Base-by-base conservation (phyloP, 1,284 basidiomycete genomes). In the Apiotrichum akiyoshidainum region DNA sequence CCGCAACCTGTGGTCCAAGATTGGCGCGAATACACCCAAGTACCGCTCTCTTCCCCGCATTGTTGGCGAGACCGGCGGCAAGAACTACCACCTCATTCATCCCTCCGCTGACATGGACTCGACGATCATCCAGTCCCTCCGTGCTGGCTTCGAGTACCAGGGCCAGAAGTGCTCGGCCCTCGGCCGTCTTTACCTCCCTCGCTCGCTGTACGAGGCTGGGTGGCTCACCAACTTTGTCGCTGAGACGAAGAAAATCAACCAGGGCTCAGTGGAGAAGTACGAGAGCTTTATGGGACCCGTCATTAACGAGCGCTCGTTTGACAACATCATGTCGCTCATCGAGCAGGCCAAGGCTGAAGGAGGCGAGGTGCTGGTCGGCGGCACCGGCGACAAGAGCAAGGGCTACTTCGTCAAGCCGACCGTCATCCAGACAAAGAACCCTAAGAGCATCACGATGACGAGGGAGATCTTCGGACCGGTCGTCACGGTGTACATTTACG, bases 391-490 rank as follows among this genome's bases (percentile, higher is more conserved):
- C 74, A 88, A 91, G 76, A 92, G 91, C 35, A 90, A 86, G 74
- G 95, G 95, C 22, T 99, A 87, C 84, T 99, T 88, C 75, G 82
- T 99, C 67, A 85, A 95, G 78, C 95, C 95, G 5, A 99, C 96
- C 16, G 86, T 98, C 59, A 95, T 99, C 72, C 80, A 92, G 65
- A 96, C 89, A 69, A 90, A 90, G 77, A 91, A 99, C 77, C 93
- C 95, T 52, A 85, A 86, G 69, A 90, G 87, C 7, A 80, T 96
- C 53, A 96, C 94, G 11, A 92, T 99, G 86, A 85, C 85, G 35
- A 91, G 97, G 70, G 95, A 99, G 80, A 90, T 99, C 71, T 98
- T 99, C 68, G 96, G 96, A 5, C 96, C 96, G 37, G 94, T 99
- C 54, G 76, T 98, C 60, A 97, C 95, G 41, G 90, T 89, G 60